Evolutionary conservation across 2,329 filamentous ascomycete species (phyloP), one percentile per base, ranked within the genome.

Genomic region (Pleurostoma richardsiae): DNA sequence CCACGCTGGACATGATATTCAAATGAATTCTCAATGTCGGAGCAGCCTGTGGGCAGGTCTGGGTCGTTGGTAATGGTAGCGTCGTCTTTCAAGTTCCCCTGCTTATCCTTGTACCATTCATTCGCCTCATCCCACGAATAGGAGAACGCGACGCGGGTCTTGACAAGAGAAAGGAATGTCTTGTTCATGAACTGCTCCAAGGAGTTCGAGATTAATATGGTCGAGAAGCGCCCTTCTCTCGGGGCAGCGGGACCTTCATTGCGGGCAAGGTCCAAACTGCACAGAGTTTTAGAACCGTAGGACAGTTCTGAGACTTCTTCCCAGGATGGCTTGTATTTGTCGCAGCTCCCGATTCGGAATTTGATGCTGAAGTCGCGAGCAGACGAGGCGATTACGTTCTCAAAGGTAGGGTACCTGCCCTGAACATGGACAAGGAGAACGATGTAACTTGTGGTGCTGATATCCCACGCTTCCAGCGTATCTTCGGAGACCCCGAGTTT

Each of bases 401-500:
- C 75, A 42, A 86, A 68, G 3, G 70, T 68, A 30, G 71, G 73
- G 62, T 95, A 95, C 0, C 70, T 73, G n/a, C 65, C 62, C 0
- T 73, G 67, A 53, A 86, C 86, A 33, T 77, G 77, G 40, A 94
- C 76, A 27, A 96, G 70, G 4, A 95, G 71, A 4, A 92, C 77
- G 38, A 95, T 63, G 57, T 92, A 91, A 31, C 90, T 84, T 0
- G 72, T 65, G 0, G 73, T 66, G 10, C 77, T 66, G 8, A 96
- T 62, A 49, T 85, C 77, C 90, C 90, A 96, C 2, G 90, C 87
- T 57, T 85, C 76, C 64, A 89, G 78, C 1, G 82, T 83, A 57
- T 91, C 87, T 36, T 85, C 76, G 0, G 88, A 85, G 10, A 96
- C 79, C 1, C 79, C 82, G 1, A 96, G 76, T 55, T 86, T 86